Evolutionary conservation across 306 rosid genomes (phyloP), one percentile per base, ranked within the genome.

Genomic region (Rosa lucieae): DNA sequence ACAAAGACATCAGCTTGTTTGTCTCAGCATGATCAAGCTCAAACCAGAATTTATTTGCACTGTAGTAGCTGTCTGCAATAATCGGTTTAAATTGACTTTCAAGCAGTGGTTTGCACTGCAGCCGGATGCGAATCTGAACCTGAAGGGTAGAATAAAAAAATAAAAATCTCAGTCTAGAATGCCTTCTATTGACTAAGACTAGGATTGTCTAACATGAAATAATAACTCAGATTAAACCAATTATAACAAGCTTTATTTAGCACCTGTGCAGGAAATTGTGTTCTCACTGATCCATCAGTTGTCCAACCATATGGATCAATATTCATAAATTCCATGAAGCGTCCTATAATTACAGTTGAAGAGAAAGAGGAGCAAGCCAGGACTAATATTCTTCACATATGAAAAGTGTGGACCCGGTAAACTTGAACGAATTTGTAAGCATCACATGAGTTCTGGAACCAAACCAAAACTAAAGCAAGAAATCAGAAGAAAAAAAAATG

Each of bases 271-370:
- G 96, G 96, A 97, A 78, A 95, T 59, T 29, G 84, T 67, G 98
- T 95, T 84, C 78, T 91, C 82, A 86, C 90, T 8, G 88, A 79
- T 74, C 88, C 89, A 48, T 89, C 86, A 79, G 74, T 67, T 32
- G 87, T 81, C 98, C 99, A 95, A 72, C 94, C 99, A 82, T 90
- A 86, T 47, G 97, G 96, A 82, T 95, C 88, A 40, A 95, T 91
- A 72, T 80, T 88, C 91, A 73, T 82, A 92, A 67, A 92, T 84
- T 67, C 98, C 99, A 91, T 91, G 88, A 82, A 95, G 89, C 65
- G 81, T 91, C 66, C 96, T 83, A 29, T 91, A 90, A 72, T 86
- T 88, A 66, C 82, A 95, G 88, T 95, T 92, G 92, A 95, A 95
- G 62, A 95, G 85, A 85, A 92, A 92, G 47, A 92, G 79, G 15